These are phyloP conservation scores for Sonneratia caseolaris DNA, from an alignment of 345 rosid genomes.

Conservation along the genomic window DNA sequence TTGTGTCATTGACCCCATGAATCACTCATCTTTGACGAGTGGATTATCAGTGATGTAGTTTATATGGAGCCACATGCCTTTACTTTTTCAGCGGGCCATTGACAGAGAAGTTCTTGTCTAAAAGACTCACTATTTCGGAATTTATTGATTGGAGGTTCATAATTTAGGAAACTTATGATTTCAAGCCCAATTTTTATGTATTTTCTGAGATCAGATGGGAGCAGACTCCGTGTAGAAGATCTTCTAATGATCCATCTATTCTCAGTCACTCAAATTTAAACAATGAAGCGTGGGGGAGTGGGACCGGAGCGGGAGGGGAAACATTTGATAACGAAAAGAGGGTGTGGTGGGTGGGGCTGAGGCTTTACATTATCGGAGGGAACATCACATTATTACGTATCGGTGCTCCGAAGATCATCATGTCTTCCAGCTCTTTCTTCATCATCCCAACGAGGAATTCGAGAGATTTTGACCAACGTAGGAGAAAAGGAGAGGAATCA, in stretches of 20 bases:
- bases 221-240: too few relatives aligned
- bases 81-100: not conserved
- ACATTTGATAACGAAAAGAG: not conserved
- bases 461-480: not conserved
- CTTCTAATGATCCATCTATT: too few relatives aligned
- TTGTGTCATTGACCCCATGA: not conserved
- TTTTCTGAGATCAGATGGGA: not conserved
- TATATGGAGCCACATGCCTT: not conserved
- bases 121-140: too few relatives aligned
- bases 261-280: not conserved
- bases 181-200: not conserved
- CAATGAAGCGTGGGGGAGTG: not conserved
- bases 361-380: not conserved
- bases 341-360: not conserved
- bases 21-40: not conserved
- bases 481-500: not conserved
- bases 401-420: not conserved
- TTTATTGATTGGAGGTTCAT: too few relatives aligned
- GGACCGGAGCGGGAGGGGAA: not conserved
- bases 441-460: not conserved
- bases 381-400: not conserved
- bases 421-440: not conserved
- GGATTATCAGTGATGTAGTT: not conserved
- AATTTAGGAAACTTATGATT: not conserved
- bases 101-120: not conserved